These are phyloP conservation scores for Boletus insuetus DNA, from an alignment of 768 basidiomycete species.

Conservation along the genomic window DNA sequence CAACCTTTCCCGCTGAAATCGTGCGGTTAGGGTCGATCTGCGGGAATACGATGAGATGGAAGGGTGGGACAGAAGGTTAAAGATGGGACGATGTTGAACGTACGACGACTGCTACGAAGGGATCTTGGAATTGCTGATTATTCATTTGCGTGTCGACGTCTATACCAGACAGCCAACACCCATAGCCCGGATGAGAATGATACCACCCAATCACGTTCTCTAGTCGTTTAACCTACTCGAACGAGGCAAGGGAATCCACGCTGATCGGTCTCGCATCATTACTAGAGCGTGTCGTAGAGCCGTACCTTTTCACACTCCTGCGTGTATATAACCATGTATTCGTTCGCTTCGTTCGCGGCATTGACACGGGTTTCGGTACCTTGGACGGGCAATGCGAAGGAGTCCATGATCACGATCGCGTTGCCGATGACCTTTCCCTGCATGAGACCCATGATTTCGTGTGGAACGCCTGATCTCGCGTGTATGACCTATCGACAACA, in stretches of 20 bases:
- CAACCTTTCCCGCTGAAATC: slow-evolving; percentile 96
- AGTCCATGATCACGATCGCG: slow-evolving; percentile 86
- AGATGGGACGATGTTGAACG: slow-evolving; percentile 25
- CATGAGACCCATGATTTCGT: slow-evolving; percentile 99
- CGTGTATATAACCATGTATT: slow-evolving; percentile 97
- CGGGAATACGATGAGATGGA: neutral
- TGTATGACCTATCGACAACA: slow-evolving; percentile 78
- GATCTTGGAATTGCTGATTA: slow-evolving; percentile 94
- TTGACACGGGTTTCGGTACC: slow-evolving; percentile 99
- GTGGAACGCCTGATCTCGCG: slow-evolving; percentile 93
- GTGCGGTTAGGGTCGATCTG: slow-evolving; percentile 98
- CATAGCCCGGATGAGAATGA: slow-evolving; percentile 98
- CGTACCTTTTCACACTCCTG: slow-evolving; percentile 75
- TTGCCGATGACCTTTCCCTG: slow-evolving; percentile 89
- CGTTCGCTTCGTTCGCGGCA: slow-evolving; percentile 91
- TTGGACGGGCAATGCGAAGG: slow-evolving; percentile 94
- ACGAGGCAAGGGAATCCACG: neutral
- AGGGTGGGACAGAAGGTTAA: neutral
- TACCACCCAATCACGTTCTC: slow-evolving; percentile 97
- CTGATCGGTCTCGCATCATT: neutral
- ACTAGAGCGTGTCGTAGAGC: neutral
- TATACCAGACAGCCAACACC: slow-evolving; percentile 98
- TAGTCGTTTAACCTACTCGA: slow-evolving; percentile 67
- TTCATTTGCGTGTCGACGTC: slow-evolving; percentile 96
- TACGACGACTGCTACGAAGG: slow-evolving; percentile 96